Conservation (phyloP, 805 yeast species). For the Nakazawaea ernobii region DNA sequence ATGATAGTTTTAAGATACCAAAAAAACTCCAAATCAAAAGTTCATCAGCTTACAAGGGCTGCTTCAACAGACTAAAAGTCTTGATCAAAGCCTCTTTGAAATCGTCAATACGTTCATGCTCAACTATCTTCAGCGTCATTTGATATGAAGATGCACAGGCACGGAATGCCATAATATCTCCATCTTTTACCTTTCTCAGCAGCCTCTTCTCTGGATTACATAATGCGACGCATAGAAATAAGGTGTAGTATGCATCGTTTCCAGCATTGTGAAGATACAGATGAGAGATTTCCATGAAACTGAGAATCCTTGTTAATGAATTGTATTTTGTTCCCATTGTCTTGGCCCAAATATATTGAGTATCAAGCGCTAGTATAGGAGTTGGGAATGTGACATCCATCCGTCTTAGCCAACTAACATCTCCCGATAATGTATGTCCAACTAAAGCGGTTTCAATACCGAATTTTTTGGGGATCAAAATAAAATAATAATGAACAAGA, state of each 20-base stretch:
- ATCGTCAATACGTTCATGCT: no score
- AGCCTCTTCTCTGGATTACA: conserved; percentile 35
- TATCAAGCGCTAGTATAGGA: conserved; percentile 34
- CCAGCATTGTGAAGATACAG: conserved; percentile 65
- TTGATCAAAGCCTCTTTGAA: no score
- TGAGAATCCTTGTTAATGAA: conserved; percentile 39
- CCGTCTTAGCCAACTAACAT: conserved; percentile 41
- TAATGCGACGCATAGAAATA: conserved; percentile 42
- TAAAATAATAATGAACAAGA: conserved; percentile 38
- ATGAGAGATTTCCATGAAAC: conserved; percentile 47
- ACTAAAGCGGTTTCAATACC: conserved; percentile 35
- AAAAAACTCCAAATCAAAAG: no score
- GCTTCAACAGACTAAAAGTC: no score
- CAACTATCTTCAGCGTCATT: no score
- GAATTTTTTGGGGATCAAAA: conserved; percentile 17
- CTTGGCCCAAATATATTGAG: conserved; percentile 36
- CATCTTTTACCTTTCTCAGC: no score
- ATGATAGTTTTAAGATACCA: no score
- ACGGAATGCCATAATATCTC: no score
- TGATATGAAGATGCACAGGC: no score
- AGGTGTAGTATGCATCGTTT: conserved; percentile 63
- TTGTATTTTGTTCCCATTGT: conserved; percentile 36
- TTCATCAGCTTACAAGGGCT: no score
- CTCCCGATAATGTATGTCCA: conserved; percentile 59
- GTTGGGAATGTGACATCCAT: conserved; percentile 44